Conservation (phyloP, 257 asterid species). For the Voacanga thouarsii region DNA sequence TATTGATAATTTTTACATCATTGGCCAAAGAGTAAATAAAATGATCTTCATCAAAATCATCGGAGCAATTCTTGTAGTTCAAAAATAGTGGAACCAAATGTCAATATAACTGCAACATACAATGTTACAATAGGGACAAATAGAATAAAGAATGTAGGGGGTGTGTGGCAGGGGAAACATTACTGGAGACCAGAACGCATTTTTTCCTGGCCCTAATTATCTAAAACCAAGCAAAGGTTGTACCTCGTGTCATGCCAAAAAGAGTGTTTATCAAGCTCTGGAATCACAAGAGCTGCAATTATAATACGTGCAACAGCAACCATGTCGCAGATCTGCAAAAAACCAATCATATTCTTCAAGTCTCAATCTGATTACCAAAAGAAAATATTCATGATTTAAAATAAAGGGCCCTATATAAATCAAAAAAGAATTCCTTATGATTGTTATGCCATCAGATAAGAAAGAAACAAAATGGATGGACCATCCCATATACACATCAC, state of each 20-base stretch:
- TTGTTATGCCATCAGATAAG: neutral
- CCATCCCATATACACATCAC: neutral
- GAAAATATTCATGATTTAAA: neutral
- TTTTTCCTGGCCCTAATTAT: neutral
- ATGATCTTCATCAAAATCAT: constrained; percentile 81
- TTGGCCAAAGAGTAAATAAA: constrained; percentile 66
- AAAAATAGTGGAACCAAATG: constrained; percentile 20
- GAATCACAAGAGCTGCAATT: constrained; percentile 95
- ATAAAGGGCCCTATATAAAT: neutral
- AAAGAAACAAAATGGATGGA: neutral
- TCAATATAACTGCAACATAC: neutral
- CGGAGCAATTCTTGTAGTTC: constrained; percentile 80
- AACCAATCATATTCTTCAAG: constrained; percentile 3
- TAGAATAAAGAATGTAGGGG: neutral
- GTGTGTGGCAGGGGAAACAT: too few relatives aligned
- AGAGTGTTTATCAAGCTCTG: constrained; percentile 91
- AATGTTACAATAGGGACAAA: neutral
- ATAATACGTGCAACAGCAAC: constrained; percentile 93
- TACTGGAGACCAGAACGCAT: neutral
- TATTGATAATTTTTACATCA: constrained; percentile 67
- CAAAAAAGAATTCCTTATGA: neutral
- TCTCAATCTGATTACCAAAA: neutral
- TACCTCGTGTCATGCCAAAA: constrained; percentile 96
- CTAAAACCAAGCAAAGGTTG: neutral
- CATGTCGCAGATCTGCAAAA: constrained; percentile 93